phyloP scores from a whole-genome alignment of 1,284 basidiomycete genomes.

The Schizophyllum amplum region DNA sequence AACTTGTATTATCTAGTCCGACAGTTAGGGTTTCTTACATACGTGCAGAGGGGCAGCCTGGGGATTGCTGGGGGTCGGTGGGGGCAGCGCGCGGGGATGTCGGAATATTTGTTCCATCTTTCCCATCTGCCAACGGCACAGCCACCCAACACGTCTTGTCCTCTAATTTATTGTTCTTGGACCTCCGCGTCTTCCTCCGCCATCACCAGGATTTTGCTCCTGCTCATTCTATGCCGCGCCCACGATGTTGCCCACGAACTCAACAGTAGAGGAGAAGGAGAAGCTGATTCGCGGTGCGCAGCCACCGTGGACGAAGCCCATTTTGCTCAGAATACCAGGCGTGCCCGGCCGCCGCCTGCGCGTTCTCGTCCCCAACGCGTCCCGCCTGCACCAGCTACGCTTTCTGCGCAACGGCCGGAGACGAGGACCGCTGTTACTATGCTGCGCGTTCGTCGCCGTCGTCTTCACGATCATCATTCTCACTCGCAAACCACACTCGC shows the following conservation, averaged over 20 bases:
- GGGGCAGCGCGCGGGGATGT: neutral
- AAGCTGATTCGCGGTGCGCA: slow-evolving; percentile 26
- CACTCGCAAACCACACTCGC: slow-evolving; percentile 27
- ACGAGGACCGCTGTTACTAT: slow-evolving; percentile 30
- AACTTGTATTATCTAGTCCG: neutral
- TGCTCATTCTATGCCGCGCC: neutral
- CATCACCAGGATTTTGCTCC: neutral
- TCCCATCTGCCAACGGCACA: neutral
- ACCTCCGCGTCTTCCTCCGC: neutral
- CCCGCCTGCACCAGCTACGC: slow-evolving; percentile 30
- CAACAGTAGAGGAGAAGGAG: slow-evolving; percentile 29
- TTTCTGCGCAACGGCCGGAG: slow-evolving; percentile 33
- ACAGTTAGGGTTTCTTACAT: neutral
- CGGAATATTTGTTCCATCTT: neutral
- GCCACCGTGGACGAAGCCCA: slow-evolving; percentile 31
- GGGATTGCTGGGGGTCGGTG: too few species aligned
- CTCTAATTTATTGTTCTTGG: neutral
- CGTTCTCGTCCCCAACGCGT: slow-evolving; percentile 45
- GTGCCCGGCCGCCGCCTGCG: slow-evolving; percentile 37
- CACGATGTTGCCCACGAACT: neutral
- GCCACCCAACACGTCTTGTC: neutral
- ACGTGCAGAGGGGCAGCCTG: neutral
- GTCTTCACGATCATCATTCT: slow-evolving; percentile 36
- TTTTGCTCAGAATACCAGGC: slow-evolving; percentile 40
- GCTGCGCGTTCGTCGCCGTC: slow-evolving; percentile 30